These are phyloP conservation scores for Prinsepia uniflora DNA, from an alignment of 306 rosid species.

Conservation along the genomic window DNA sequence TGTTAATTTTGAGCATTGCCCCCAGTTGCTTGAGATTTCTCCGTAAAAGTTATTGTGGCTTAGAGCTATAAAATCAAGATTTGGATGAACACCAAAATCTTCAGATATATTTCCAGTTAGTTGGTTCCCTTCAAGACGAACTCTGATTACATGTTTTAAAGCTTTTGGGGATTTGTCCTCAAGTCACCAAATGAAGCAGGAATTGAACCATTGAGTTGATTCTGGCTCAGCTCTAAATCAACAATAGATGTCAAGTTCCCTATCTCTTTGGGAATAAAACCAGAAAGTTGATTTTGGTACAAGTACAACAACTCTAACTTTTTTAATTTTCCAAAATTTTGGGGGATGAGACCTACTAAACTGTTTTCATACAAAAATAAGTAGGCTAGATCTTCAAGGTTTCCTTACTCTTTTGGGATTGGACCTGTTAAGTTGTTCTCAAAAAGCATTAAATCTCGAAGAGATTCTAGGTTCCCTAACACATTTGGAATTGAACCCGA, in stretches of 20 bases:
- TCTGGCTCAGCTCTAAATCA: background rate
- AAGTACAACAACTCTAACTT: too few relatives aligned
- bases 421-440: too few relatives aligned
- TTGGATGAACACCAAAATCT: conserved; percentile 37
- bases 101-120: conserved; percentile 23
- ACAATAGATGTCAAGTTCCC: conserved; percentile 9
- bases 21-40: conserved; percentile 25
- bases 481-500: too few relatives aligned
- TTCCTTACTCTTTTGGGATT: conserved; percentile 14
- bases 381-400: background rate
- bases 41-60: conserved; percentile 34
- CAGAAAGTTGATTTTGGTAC: conserved; percentile 1
- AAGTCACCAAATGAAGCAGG: conserved; percentile 8
- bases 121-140: conserved; percentile 28
- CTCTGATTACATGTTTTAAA: conserved; percentile 26
- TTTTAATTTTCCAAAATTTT: background rate
- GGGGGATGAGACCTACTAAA: conserved; percentile 23
- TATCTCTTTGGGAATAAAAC: conserved; percentile 14
- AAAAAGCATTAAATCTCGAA: too few relatives aligned
- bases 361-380: too few relatives aligned
- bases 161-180: conserved; percentile 20
- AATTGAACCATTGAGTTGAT: conserved; percentile 16
- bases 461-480: too few relatives aligned
- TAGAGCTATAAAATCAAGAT: conserved; percentile 26
- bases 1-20: conserved; percentile 21